Percentiles rank a stretch among this genome's conserved stretches.
Evolutionary conservation across 2,329 filamentous ascomycete species (phyloP).

Genomic region (Arachnomyces sp.): DNA sequence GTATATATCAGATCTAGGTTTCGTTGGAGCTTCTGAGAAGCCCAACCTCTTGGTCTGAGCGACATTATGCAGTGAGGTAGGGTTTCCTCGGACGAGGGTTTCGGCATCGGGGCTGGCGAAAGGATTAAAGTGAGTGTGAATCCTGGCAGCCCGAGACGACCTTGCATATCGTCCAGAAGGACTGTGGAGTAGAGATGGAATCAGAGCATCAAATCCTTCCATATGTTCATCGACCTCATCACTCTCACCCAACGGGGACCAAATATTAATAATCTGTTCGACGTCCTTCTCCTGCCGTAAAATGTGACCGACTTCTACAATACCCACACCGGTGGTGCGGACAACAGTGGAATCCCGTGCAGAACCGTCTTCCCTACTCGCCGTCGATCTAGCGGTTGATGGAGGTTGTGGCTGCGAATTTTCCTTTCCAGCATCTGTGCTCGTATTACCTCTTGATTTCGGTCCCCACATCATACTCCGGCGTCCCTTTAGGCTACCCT

Average conservation of each 20-base stretch:
- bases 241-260: constrained; percentile 55
- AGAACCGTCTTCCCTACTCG: constrained; percentile 19
- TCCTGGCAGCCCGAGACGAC: constrained; percentile 62
- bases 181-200: constrained; percentile 67
- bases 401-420: constrained; percentile 21
- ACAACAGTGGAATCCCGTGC: constrained; percentile 42
- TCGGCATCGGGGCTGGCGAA: constrained; percentile 76
- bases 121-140: constrained; percentile 71
- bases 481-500: constrained; percentile 31
- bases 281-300: constrained; percentile 64
- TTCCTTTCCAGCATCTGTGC: constrained; percentile 24
- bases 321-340: constrained; percentile 67
- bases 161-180: constrained; percentile 67
- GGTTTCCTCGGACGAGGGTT: constrained; percentile 72
- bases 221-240: constrained; percentile 52
- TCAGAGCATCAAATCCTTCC: constrained; percentile 65
- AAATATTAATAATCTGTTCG: constrained; percentile 71
- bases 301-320: constrained; percentile 66
- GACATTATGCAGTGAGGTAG: constrained; percentile 76
- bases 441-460: constrained; percentile 24
- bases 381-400: constrained; percentile 23
- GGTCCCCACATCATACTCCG: constrained; percentile 40
- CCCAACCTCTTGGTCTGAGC: constrained; percentile 80
- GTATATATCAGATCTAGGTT: constrained; percentile 89
- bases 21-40: constrained; percentile 85